Evolutionary conservation across 2,329 filamentous ascomycete genomes (phyloP), one percentile per base, ranked within the genome.

Genomic region (Coniochaeta pulveracea): DNA sequence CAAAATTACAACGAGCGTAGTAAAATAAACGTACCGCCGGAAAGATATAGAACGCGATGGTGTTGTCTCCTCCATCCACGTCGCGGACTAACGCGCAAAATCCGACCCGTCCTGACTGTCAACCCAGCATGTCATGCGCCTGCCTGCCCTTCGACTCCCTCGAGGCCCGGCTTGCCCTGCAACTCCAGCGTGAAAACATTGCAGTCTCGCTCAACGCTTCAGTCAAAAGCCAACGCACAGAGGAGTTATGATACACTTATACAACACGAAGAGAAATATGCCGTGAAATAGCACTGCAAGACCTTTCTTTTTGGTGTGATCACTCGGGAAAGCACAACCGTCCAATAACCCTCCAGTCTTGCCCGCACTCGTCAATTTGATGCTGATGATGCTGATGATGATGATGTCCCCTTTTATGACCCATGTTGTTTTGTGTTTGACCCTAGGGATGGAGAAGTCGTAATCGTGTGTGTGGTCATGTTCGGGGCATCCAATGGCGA

Each of bases 1-100:
- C 29, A 40, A n/a, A 37, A 66, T 64, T 65, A 66, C 60, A 67
- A 70, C 60, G 63, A 66, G 56, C 51, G 64, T 68, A 66, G 49
- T 61, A 56, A 63, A 64, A 46, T 44, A 49, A 50, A 58, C n/a
- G n/a, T n/a, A n/a, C n/a, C n/a, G n/a, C n/a, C n/a, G n/a, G 34
- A 40, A 51, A 26, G 31, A 51, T 50, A 54, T n/a, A n/a, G n/a
- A n/a, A n/a, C n/a, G n/a, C 8, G 16, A 29, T 29, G 26, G 26
- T 8, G 8, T 23, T 23, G 8, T 23, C 16, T 19, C 14, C 26
- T 18, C 26, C 16, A 29, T 29, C 26, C 15, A 15, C 26, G n/a
- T n/a, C n/a, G n/a, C n/a, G n/a, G n/a, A n/a, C n/a, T n/a, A n/a
- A n/a, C n/a, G n/a, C n/a, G n/a, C n/a, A n/a, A n/a, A n/a, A n/a